phyloP scores from a whole-genome alignment of 148 eudicot genomes.

The Chenopodium album region DNA sequence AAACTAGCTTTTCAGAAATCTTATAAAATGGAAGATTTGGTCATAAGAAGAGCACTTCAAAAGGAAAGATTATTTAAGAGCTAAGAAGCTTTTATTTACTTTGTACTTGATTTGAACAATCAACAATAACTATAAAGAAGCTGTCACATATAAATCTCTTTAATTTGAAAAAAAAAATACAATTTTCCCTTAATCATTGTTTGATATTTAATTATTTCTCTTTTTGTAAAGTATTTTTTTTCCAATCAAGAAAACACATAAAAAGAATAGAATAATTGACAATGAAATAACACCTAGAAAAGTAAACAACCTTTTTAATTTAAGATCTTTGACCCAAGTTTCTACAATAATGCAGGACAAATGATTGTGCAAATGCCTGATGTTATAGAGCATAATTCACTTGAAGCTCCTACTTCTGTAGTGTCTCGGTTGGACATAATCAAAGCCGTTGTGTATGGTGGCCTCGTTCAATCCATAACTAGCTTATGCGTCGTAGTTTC shows the following conservation, averaged over 20 bases:
- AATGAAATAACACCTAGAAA: neutral
- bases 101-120: neutral
- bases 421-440: slow-evolving; percentile 48
- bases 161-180: neutral
- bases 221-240: neutral
- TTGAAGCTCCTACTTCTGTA: slow-evolving; percentile 5
- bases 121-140: neutral
- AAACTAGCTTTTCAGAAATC: neutral
- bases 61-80: neutral
- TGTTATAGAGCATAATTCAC: slow-evolving; percentile 1
- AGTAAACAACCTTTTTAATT: neutral
- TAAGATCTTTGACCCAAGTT: neutral
- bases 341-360: slow-evolving; percentile 6
- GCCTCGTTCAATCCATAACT: slow-evolving; percentile 69
- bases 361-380: slow-evolving; percentile 13
- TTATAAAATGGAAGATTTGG: neutral
- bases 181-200: neutral
- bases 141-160: neutral
- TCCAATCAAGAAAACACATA: slow-evolving; percentile 1
- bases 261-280: neutral
- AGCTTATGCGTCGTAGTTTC: slow-evolving; percentile 74
- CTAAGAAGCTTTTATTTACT: neutral
- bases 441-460: slow-evolving; percentile 80
- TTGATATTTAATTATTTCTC: neutral
- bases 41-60: slow-evolving; percentile 2